phyloP scores from a whole-genome alignment of 805 yeast genomes.

The Debaryomyces maramus region DNA sequence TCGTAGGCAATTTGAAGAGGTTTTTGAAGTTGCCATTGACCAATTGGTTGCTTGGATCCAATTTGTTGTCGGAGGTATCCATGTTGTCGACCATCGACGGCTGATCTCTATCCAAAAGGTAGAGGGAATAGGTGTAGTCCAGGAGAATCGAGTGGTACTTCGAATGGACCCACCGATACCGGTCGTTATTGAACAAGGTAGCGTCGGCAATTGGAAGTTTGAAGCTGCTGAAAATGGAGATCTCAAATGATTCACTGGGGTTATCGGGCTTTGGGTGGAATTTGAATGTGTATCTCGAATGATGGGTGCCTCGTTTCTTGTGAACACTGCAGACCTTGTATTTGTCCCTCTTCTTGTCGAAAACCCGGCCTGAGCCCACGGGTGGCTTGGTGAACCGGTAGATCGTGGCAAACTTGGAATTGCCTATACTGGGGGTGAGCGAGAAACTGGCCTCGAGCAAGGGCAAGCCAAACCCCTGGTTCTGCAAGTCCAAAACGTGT shows the following conservation, averaged over 20 bases:
- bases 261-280: background rate
- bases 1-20: background rate
- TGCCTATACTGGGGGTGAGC: background rate
- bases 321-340: background rate
- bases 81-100: constrained; percentile 2
- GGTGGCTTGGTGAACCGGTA: background rate
- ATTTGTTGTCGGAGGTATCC: background rate
- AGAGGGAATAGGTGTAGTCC: background rate
- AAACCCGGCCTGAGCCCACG: background rate
- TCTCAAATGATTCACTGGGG: background rate
- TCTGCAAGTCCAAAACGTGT: background rate
- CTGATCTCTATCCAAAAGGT: background rate
- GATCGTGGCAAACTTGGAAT: background rate
- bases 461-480: constrained; percentile 1
- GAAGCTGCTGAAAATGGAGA: background rate
- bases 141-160: background rate
- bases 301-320: background rate
- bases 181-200: background rate
- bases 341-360: background rate
- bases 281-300: background rate
- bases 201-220: constrained; percentile 2
- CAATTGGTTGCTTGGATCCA: constrained; percentile 1
- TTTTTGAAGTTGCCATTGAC: background rate
- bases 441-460: background rate
- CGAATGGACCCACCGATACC: constrained; percentile 3